Conservation (phyloP, 2,329 filamentous ascomycete species). For the Alternaria incomplexa region DNA sequence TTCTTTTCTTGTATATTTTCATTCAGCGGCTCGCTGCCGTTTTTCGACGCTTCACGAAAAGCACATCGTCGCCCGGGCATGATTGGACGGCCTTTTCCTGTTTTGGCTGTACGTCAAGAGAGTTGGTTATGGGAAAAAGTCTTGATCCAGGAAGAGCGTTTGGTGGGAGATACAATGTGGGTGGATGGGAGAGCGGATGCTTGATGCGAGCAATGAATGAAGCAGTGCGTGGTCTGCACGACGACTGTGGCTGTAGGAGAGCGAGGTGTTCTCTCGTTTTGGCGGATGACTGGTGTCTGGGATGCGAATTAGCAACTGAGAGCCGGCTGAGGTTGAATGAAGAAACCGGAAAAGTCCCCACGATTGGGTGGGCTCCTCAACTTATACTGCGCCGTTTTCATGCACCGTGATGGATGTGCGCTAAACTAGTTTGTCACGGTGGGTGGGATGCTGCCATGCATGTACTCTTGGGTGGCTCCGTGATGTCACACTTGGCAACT, state of each 20-base stretch:
- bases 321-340: slow-evolving; percentile 19
- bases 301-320: slow-evolving; percentile 7
- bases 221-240: slow-evolving; percentile 37
- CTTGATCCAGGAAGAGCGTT: slow-evolving; percentile 43
- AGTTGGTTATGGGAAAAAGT: slow-evolving; percentile 44
- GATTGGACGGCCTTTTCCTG: slow-evolving; percentile 45
- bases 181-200: slow-evolving; percentile 41
- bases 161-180: slow-evolving; percentile 40
- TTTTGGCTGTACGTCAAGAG: slow-evolving; percentile 42
- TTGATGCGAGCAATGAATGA: slow-evolving; percentile 43
- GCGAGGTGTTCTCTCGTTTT: slow-evolving; percentile 26
- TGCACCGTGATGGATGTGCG: slow-evolving; percentile 23
- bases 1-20: slow-evolving; percentile 50
- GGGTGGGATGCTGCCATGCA: slow-evolving; percentile 10
- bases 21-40: slow-evolving; percentile 48
- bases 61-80: slow-evolving; percentile 47
- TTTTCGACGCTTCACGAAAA: slow-evolving; percentile 47
- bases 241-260: slow-evolving; percentile 31
- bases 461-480: slow-evolving; percentile 8
- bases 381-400: slow-evolving; percentile 15
- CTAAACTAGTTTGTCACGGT: slow-evolving; percentile 7
- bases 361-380: slow-evolving; percentile 29
- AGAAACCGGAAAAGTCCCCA: slow-evolving; percentile 29
- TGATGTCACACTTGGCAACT: not conserved
- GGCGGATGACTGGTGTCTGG: slow-evolving; percentile 17